Percentiles rank a stretch among this genome's conserved stretches.
These are phyloP conservation scores for Phialophora expanda DNA, from an alignment of 2,329 filamentous ascomycete species.

Conservation along the genomic window DNA sequence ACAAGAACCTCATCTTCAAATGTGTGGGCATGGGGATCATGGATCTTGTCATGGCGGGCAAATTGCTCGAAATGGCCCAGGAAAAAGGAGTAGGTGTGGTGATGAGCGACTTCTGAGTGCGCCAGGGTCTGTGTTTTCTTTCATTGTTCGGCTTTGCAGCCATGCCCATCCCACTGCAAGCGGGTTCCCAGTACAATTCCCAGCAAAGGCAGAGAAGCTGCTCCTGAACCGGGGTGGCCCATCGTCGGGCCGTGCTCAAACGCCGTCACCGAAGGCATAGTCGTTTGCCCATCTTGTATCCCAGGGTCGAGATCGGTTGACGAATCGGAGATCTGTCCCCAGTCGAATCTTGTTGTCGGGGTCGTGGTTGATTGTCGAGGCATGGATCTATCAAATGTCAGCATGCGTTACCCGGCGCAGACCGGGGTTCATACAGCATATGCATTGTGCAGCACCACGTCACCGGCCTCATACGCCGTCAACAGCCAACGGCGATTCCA, in stretches of 20 bases:
- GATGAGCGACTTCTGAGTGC: slow-evolving; percentile 47
- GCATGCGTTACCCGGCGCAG: background rate
- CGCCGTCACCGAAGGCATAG: slow-evolving; percentile 47
- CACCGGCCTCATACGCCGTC: slow-evolving; percentile 60
- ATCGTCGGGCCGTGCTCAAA: slow-evolving; percentile 14
- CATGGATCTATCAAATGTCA: slow-evolving; percentile 56
- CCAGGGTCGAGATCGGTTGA: slow-evolving; percentile 58
- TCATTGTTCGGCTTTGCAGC: background rate
- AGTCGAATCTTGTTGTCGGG: slow-evolving; percentile 59
- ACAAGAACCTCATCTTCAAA: slow-evolving; percentile 55
- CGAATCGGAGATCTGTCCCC: slow-evolving; percentile 63
- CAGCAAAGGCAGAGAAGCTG: background rate
- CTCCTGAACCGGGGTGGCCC: background rate
- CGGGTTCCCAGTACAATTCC: background rate
- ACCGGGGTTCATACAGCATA: slow-evolving; percentile 43
- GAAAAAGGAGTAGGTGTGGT: slow-evolving; percentile 44
- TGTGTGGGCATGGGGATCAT: slow-evolving; percentile 59
- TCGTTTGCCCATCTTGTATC: slow-evolving; percentile 55
- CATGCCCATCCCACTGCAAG: no score
- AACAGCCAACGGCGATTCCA: slow-evolving; percentile 57
- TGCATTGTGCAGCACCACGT: slow-evolving; percentile 54
- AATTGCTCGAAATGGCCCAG: slow-evolving; percentile 47
- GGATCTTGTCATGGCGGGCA: slow-evolving; percentile 55
- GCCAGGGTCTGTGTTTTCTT: background rate
- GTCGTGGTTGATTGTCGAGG: slow-evolving; percentile 62